Evolutionary conservation across 2,329 filamentous ascomycete genomes (phyloP).

Genomic region (Phaeosphaeriaceae sp.): DNA sequence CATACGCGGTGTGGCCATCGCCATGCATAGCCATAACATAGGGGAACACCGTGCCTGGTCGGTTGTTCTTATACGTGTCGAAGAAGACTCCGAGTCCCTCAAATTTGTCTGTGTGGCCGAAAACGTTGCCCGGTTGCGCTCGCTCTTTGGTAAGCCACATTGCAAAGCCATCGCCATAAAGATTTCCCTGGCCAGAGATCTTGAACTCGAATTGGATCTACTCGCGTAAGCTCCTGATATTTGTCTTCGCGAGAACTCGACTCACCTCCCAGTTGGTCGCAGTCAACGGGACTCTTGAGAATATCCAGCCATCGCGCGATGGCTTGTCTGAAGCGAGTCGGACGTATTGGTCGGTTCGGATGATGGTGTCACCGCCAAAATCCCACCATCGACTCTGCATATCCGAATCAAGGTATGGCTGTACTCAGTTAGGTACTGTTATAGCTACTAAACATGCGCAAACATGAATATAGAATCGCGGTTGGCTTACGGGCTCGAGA

Average conservation of each 20-base stretch:
- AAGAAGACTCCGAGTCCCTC: constrained; percentile 95
- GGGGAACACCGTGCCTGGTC: constrained; percentile 92
- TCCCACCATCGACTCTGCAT: constrained; percentile 99
- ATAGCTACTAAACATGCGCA: neutral
- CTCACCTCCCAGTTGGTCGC: constrained; percentile 94
- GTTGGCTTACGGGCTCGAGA: constrained; percentile 71
- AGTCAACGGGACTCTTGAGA: constrained; percentile 90
- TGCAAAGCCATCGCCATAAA: constrained; percentile 95
- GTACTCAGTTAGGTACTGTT: constrained; percentile 18
- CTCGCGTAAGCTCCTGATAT: constrained; percentile 31
- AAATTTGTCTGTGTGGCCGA: constrained; percentile 86
- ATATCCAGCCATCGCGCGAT: constrained; percentile 91
- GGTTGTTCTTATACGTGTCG: constrained; percentile 99
- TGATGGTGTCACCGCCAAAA: constrained; percentile 93
- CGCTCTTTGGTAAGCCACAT: constrained; percentile 98
- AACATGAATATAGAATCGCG: neutral
- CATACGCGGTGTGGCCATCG: constrained; percentile 86
- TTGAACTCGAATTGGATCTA: constrained; percentile 93
- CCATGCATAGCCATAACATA: constrained; percentile 99
- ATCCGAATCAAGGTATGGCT: constrained; percentile 97
- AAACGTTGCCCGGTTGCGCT: constrained; percentile 79
- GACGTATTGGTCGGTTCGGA: constrained; percentile 80
- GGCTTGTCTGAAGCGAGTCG: constrained; percentile 89
- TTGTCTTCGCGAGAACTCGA: neutral
- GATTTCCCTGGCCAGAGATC: constrained; percentile 84